Evolutionary conservation across 2,329 filamentous ascomycete genomes (phyloP).

Genomic region (Ophiostoma ulmi): DNA sequence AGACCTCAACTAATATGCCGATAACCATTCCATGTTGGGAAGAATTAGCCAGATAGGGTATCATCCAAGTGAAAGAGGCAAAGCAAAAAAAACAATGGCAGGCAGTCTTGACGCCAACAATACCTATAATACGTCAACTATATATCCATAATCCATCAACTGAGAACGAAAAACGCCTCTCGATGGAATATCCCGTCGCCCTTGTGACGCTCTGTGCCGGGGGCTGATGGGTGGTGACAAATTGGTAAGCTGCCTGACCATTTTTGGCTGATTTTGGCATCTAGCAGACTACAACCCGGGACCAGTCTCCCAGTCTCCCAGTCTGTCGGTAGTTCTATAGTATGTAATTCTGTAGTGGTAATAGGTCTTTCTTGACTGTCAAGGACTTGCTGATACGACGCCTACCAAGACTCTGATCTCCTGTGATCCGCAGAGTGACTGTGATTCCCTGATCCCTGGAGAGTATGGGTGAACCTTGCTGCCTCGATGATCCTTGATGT

Average conservation of each 20-base stretch:
- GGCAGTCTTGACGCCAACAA: background rate
- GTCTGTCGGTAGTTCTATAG: background rate
- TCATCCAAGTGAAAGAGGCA: background rate
- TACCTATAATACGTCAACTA: background rate
- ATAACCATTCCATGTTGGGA: background rate
- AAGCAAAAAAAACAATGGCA: background rate
- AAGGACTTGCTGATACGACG: background rate
- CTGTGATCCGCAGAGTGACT: background rate
- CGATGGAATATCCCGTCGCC: background rate
- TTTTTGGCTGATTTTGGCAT: background rate
- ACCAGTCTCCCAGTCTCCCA: background rate
- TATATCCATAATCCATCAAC: background rate
- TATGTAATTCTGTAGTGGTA: background rate
- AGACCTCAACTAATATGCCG: background rate
- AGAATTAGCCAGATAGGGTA: slow-evolving; percentile 7
- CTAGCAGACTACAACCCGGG: background rate
- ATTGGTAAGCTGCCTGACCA: slow-evolving; percentile 4
- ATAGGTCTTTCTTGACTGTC: background rate
- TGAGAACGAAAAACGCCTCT: background rate
- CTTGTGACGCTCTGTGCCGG: background rate
- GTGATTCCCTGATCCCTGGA: background rate
- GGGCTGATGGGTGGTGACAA: background rate
- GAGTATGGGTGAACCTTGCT: background rate
- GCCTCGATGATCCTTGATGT: background rate
- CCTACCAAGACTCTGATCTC: background rate